phyloP scores from a whole-genome alignment of 257 asterid species.

The Capsicum rhomboideum region DNA sequence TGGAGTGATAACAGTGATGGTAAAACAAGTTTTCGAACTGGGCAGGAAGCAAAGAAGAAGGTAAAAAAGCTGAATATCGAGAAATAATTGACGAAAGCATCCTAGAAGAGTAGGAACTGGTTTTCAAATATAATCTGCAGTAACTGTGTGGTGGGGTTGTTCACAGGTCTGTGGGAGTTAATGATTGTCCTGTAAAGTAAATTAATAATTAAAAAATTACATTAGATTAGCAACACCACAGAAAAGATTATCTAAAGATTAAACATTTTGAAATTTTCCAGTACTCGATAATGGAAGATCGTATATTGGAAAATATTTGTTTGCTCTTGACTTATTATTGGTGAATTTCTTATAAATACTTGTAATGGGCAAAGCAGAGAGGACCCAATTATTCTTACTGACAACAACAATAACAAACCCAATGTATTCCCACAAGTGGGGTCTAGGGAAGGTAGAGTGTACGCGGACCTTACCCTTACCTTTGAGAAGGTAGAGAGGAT shows the following conservation, averaged over 20 bases:
- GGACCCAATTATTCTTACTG: too few relatives aligned
- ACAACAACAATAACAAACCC: too few relatives aligned
- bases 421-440: too few relatives aligned
- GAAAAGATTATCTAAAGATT: background rate
- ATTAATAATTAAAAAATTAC: background rate
- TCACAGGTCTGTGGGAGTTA: background rate
- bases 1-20: conserved; percentile 3
- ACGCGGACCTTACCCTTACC: too few relatives aligned
- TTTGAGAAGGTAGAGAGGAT: too few relatives aligned
- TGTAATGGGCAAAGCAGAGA: background rate
- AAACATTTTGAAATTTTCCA: background rate
- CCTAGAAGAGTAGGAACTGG: background rate
- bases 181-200: background rate
- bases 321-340: background rate
- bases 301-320: background rate
- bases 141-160: background rate
- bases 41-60: conserved; percentile 20
- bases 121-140: background rate
- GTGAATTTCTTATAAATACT: background rate
- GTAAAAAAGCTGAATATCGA: conserved; percentile 18
- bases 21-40: conserved; percentile 21
- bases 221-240: background rate
- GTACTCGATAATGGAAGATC: background rate
- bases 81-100: conserved; percentile 38
- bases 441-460: too few relatives aligned